Evolutionary conservation across 106 monocot species (phyloP), one percentile per base, ranked within the genome.

Genomic region (Alisma plantagoaquatica): DNA sequence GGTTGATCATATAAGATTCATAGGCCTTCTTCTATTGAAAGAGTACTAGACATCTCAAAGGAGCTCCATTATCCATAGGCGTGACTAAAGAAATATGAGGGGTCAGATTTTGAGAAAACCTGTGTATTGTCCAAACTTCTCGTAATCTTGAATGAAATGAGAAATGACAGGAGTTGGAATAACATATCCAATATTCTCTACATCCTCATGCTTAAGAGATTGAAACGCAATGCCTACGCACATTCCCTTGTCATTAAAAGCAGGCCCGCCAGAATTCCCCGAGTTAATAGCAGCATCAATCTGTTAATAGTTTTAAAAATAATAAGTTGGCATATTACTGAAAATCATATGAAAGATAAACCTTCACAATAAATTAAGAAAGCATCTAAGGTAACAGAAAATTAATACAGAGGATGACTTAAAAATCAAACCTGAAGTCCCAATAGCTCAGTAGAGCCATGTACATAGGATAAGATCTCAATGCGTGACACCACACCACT

Each of bases 181-280:
- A 35, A 99, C 90, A 62, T 99, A 99, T 28, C 98, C 98, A 46
- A 99, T 99, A 70, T 99, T 99, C 69, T 99, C 98, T 21, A 65
- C 98, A 82, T 90, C 98, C 75, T 90, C 98, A 64, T 90, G 81
- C 46, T 86, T 90, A 51, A 99, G 81, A 16, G 98, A 99, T 33
- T 99, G 98, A 75, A 99, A 99, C 56, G 98, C 98, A 71, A 98
- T 99, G 20, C 98, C 98, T 32, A 99, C 98, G 73, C 98, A 99
- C 65, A 86, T 82, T 24, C 98, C 98, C 62, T 75, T 85, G 51
- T 99, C 98, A 67, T 79, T 99, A 71, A 90, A 99, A 53, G 98
- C 98, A 61, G 98, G 98, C 1, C 98, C 98, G 46, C 98, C 98
- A 46, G 98, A 99, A 74, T 99, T 99, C 56, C 98, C 98, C n/a